phyloP scores from a whole-genome alignment of 768 basidiomycete genomes.

The Kwoniella mangroviensis region DNA sequence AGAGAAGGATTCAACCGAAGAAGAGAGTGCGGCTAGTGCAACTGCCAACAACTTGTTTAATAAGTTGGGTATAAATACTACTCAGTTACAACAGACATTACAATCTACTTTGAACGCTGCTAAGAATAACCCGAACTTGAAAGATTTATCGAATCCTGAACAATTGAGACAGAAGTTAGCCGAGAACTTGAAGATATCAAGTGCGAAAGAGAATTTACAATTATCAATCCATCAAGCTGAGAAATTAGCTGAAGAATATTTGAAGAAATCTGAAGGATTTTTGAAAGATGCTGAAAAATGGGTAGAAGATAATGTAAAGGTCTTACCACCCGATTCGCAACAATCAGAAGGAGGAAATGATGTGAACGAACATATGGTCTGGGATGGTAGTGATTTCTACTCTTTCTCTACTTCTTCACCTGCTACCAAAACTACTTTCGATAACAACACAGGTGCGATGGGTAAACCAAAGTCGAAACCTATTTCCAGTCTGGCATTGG shows the following conservation, averaged over 20 bases:
- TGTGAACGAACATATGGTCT: constrained; percentile 57
- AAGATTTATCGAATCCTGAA: constrained; percentile 29
- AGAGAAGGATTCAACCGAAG: constrained; percentile 27
- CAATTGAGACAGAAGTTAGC: constrained; percentile 41
- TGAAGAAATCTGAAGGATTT: constrained; percentile 64
- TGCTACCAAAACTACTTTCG: constrained; percentile 38
- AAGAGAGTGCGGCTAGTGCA: constrained; percentile 2
- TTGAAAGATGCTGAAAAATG: constrained; percentile 63
- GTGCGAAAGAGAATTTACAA: constrained; percentile 66
- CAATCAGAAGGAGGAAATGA: constrained; percentile 17
- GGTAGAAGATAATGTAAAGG: constrained; percentile 86
- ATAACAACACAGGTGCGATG: constrained; percentile 42
- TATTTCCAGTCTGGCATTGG: constrained; percentile 42
- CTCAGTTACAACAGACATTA: constrained; percentile 42
- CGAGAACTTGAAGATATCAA: constrained; percentile 59
- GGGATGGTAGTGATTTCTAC: constrained; percentile 90
- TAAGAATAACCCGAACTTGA: constrained; percentile 36
- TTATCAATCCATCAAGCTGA: constrained; percentile 63
- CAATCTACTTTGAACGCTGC: constrained; percentile 40
- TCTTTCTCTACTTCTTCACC: constrained; percentile 64
- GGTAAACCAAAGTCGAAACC: constrained; percentile 57
- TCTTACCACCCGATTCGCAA: constrained; percentile 77
- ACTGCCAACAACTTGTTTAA: constrained; percentile 30
- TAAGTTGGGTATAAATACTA: constrained; percentile 41
- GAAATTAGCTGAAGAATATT: constrained; percentile 75